These are phyloP conservation scores for Aristolochia californica DNA, from an alignment of 164 flowering plant genomes.

Conservation along the genomic window DNA sequence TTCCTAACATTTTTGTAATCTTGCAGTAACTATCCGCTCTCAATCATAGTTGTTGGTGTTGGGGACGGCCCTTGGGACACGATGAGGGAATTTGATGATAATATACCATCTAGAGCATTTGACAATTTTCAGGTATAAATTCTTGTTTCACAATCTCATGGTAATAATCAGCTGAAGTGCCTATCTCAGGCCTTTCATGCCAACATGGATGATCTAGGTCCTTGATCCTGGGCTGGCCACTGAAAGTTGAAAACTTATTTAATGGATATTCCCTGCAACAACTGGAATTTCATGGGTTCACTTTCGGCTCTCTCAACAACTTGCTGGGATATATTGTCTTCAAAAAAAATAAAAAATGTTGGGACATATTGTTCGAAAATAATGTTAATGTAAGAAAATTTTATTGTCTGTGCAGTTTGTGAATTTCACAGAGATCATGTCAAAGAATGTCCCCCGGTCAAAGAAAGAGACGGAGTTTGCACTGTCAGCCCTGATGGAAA, in stretches of 20 bases:
- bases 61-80: constrained; percentile 97
- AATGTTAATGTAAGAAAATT: background rate
- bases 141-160: too few species aligned
- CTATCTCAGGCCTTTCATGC: too few species aligned
- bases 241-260: too few species aligned
- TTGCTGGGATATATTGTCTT: too few species aligned
- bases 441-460: constrained; percentile 35
- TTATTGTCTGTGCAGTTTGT: constrained; percentile 39
- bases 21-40: constrained; percentile 67
- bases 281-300: too few species aligned
- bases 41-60: constrained; percentile 83
- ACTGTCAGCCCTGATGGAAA: constrained; percentile 71
- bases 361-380: background rate
- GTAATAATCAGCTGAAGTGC: too few species aligned
- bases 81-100: constrained; percentile 90
- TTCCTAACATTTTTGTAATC: background rate
- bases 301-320: too few species aligned
- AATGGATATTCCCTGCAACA: too few species aligned
- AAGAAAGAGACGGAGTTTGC: constrained; percentile 72
- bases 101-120: constrained; percentile 76
- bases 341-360: background rate
- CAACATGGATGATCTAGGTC: too few species aligned
- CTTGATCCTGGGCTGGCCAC: too few species aligned
- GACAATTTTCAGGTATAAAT: constrained; percentile 75
- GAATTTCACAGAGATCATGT: constrained; percentile 73